Evolutionary conservation across 345 rosid species (phyloP).

Genomic region (Rhizophora apiculata): DNA sequence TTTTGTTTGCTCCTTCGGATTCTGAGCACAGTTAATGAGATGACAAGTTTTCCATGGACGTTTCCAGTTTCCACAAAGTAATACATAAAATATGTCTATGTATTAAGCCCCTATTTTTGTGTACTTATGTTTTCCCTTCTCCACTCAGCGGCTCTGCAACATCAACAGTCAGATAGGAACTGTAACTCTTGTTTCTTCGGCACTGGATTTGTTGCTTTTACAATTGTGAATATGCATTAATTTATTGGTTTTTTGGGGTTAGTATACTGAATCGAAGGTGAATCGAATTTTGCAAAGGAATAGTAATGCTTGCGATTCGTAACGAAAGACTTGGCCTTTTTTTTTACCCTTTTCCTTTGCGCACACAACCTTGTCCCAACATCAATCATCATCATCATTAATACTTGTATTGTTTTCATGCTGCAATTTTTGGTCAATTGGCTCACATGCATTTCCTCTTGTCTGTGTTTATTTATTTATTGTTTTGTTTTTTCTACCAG

Average conservation of each 20-base stretch:
- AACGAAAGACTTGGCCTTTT: slow-evolving; percentile 23
- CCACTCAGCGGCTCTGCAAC: slow-evolving; percentile 3
- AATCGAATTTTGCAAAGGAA: slow-evolving; percentile 32
- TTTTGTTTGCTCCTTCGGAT: slow-evolving; percentile 15
- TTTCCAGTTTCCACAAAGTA: background rate
- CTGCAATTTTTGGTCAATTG: slow-evolving; percentile 26
- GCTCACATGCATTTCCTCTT: slow-evolving; percentile 41
- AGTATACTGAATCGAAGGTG: slow-evolving; percentile 34
- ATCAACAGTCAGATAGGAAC: slow-evolving; percentile 12
- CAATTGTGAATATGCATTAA: background rate
- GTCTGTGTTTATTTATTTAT: slow-evolving; percentile 2
- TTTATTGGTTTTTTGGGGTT: slow-evolving; percentile 1
- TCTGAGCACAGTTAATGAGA: slow-evolving; percentile 2
- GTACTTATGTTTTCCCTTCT: background rate
- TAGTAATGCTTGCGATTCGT: slow-evolving; percentile 38
- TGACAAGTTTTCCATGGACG: background rate
- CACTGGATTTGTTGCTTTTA: background rate
- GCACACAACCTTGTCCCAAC: slow-evolving; percentile 21
- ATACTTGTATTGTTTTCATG: slow-evolving; percentile 21
- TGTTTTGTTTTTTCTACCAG: slow-evolving; percentile 7
- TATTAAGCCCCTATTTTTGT: background rate
- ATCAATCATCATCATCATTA: slow-evolving; percentile 22
- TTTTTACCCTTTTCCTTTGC: slow-evolving; percentile 19
- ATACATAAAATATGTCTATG: background rate
- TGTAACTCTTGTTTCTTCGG: slow-evolving; percentile 3